Conservation (phyloP, 306 rosid species). For the Cyamopsis tetragonoloba region DNA sequence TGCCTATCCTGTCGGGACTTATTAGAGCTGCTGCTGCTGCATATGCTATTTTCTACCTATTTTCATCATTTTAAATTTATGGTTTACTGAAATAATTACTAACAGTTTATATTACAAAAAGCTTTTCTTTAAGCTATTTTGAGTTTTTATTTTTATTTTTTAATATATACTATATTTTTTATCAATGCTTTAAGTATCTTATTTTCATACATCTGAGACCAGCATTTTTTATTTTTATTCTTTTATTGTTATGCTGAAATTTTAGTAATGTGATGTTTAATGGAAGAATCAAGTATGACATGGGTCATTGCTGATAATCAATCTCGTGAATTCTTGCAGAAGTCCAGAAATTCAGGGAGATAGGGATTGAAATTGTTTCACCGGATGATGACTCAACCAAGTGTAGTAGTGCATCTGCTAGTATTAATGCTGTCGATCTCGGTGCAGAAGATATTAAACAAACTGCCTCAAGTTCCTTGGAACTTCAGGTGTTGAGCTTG, state of each 20-base stretch:
- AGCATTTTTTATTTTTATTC: background rate
- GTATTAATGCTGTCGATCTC: constrained; percentile 26
- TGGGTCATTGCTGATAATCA: constrained; percentile 3
- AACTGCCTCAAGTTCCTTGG: constrained; percentile 46
- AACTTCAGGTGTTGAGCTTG: constrained; percentile 50
- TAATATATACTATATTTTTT: no score
- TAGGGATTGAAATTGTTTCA: constrained; percentile 44
- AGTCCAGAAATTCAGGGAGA: constrained; percentile 61
- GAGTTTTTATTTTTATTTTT: no score
- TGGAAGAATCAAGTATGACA: constrained; percentile 5
- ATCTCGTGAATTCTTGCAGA: constrained; percentile 49
- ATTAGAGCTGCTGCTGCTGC: background rate
- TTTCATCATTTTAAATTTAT: background rate
- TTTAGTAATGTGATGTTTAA: background rate
- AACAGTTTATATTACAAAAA: background rate
- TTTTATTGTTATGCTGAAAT: background rate
- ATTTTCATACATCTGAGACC: background rate
- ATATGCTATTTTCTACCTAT: background rate
- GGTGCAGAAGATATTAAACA: constrained; percentile 40
- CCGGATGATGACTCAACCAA: constrained; percentile 41
- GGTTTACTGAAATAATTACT: background rate
- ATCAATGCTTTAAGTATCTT: background rate
- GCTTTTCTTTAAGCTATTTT: background rate
- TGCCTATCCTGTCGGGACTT: background rate
- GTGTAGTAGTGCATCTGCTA: constrained; percentile 37